Evolutionary conservation across 2,329 filamentous ascomycete species (phyloP), one percentile per base, ranked within the genome.

Genomic region (Dactylellina cionopaga): DNA sequence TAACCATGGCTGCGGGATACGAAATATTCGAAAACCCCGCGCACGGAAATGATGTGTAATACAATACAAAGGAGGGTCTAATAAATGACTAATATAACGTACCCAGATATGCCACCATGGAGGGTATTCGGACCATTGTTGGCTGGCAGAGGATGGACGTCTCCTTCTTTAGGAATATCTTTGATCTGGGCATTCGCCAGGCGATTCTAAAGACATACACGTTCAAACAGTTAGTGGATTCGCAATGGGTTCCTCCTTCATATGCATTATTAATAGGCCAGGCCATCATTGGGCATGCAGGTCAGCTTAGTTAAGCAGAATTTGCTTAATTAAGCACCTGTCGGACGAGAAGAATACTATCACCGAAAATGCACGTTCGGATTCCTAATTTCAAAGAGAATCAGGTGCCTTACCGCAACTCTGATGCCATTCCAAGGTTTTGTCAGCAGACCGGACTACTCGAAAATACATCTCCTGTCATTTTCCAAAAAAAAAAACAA

Each of bases 81-180:
- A 6, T 33, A 35, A 17, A 54, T 62, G 55, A 58, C 56, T 62
- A 62, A 70, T 56, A 22, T 11, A 66, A 83, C 84, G 84, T 55
- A 83, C 76, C 10, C 82, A 79, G 6, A 81, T 80, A 41, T 83
- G 78, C 65, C 81, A 47, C 91, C 90, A 80, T 93, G 90, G 60
- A 92, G 82, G 46, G 87, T 88, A 82, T 96, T 95, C 37, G 85
- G 84, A 0, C 88, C 89, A 79, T 97, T 87, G 82, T 96, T 97
- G 70, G 86, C 85, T 5, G 86, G 84, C 43, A 98, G 84, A 13
- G 84, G 77, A 80, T 96, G 58, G 19, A 51, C 33, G 24, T 71
- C 66, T 19, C 66, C 66, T 15, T 59, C 35, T 4, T 64, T 41
- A 19, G 66, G 66, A 46, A 71, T 71, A 63, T 71, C 66, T 25